A percentile compares a stretch with the other conserved stretches of the same genome.
These are phyloP conservation scores for Gonium pectorale DNA, from an alignment of 139 green algal species.

Conservation along the genomic window DNA sequence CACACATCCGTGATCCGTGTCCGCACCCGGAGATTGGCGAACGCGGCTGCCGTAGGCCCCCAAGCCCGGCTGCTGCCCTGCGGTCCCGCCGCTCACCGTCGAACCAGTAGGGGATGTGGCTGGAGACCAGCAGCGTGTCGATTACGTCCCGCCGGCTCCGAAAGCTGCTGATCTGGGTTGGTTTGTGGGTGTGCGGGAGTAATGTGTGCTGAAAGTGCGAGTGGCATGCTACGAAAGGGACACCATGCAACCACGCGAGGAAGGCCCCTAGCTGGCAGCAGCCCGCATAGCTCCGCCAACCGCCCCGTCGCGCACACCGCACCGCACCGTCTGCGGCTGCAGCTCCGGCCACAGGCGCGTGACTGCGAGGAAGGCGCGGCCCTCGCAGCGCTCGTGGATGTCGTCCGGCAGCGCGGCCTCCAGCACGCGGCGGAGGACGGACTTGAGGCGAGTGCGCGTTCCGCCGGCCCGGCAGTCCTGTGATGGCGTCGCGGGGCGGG, in stretches of 20 bases:
- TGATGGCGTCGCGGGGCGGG: no score
- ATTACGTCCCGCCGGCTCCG: conserved; percentile 77
- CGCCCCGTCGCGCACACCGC: no score
- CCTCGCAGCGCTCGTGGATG: conserved; percentile 46
- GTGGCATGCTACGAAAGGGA: no score
- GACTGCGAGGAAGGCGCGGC: conserved; percentile 41
- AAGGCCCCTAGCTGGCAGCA: no score
- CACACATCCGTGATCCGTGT: no score
- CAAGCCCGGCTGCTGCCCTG: no score
- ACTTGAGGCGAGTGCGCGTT: conserved; percentile 57
- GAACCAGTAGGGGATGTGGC: conserved; percentile 77
- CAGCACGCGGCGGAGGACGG: conserved; percentile 40
- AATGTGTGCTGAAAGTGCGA: no score
- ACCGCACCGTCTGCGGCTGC: background rate
- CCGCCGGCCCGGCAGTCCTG: conserved; percentile 50
- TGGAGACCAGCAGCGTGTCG: conserved; percentile 76
- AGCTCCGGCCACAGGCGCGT: conserved; percentile 45
- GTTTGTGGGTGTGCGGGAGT: no score
- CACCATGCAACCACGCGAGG: no score
- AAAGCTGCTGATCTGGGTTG: conserved; percentile 26
- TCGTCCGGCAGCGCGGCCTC: conserved; percentile 46
- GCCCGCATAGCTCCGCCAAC: no score
- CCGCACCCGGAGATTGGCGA: no score
- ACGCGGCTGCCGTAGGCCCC: no score
- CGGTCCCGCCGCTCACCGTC: background rate